Evolutionary conservation across 805 yeast species (phyloP).

Genomic region (Starmerella tilneyi): DNA sequence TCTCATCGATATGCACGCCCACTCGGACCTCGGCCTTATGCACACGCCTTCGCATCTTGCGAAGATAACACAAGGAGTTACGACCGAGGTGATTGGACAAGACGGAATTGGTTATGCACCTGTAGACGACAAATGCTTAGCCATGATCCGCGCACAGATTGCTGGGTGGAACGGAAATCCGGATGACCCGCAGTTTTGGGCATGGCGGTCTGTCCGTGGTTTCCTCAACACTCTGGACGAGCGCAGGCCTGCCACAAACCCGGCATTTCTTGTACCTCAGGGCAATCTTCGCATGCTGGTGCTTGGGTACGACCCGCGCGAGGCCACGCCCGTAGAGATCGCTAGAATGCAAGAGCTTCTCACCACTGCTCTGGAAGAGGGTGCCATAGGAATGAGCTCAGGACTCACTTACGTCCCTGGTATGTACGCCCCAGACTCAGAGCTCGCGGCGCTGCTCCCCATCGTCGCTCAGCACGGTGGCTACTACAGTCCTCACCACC

Average conservation of each 20-base stretch:
- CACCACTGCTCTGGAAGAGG: slow-evolving; percentile 12
- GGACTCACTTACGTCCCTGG: slow-evolving; percentile 21
- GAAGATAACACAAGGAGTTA: slow-evolving; percentile 20
- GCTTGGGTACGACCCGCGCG: slow-evolving; percentile 21
- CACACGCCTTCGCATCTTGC: slow-evolving; percentile 19
- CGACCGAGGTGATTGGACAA: slow-evolving; percentile 21
- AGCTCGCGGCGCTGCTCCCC: slow-evolving; percentile 17
- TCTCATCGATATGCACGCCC: slow-evolving; percentile 21
- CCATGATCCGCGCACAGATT: slow-evolving; percentile 16
- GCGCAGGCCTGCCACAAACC: slow-evolving; percentile 16
- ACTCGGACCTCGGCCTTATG: slow-evolving; percentile 16
- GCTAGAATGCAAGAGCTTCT: slow-evolving; percentile 12
- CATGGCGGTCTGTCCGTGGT: slow-evolving; percentile 13
- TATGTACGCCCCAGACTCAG: slow-evolving; percentile 20
- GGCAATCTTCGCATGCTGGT: slow-evolving; percentile 21
- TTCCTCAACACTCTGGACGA: slow-evolving; percentile 13
- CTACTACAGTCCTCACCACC: slow-evolving; percentile 21
- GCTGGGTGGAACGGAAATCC: slow-evolving; percentile 22
- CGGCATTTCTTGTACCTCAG: slow-evolving; percentile 17
- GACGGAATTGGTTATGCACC: slow-evolving; percentile 22
- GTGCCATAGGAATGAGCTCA: slow-evolving; percentile 21
- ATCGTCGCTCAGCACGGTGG: slow-evolving; percentile 13
- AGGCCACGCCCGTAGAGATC: slow-evolving; percentile 14
- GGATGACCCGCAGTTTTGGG: slow-evolving; percentile 13
- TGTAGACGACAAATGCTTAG: slow-evolving; percentile 13